phyloP scores from a whole-genome alignment of 2,329 filamentous ascomycete genomes.

The Orbilia oligospora region DNA sequence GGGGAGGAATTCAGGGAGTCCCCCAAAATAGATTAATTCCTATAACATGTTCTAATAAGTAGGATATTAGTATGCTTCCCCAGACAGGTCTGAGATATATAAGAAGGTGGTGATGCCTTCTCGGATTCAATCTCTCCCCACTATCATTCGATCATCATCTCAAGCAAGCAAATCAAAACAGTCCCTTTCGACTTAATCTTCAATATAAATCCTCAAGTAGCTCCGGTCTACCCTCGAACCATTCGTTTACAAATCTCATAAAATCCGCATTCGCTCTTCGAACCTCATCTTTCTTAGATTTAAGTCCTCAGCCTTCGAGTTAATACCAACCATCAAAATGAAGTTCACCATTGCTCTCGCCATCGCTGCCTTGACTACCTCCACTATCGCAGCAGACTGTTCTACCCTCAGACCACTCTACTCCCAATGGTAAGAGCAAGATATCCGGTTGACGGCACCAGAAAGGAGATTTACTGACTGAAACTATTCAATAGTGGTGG shows the following conservation, averaged over 20 bases:
- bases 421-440: conserved; percentile 38
- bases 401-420: conserved; percentile 30
- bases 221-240: conserved; percentile 46
- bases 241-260: conserved; percentile 36
- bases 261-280: conserved; percentile 23
- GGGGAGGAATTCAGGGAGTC: conserved; percentile 24
- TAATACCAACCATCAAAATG: conserved; percentile 43
- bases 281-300: conserved; percentile 10
- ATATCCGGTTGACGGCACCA: background rate
- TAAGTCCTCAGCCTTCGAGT: conserved; percentile 19
- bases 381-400: background rate
- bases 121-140: conserved; percentile 26
- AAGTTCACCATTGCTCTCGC: conserved; percentile 36
- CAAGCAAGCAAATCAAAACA: conserved; percentile 7
- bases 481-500: conserved; percentile 33
- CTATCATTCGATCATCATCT: conserved; percentile 50
- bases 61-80: conserved; percentile 15
- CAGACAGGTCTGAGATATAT: conserved; percentile 42
- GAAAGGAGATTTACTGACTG: background rate
- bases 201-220: conserved; percentile 31
- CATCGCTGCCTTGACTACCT: conserved; percentile 25
- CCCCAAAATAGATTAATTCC: conserved; percentile 50
- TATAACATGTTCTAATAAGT: background rate
- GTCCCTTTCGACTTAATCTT: conserved; percentile 17
- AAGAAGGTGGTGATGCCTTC: conserved; percentile 38